Conservation (phyloP, 2,329 filamentous ascomycete genomes). For the Apiospora pterosperma region DNA sequence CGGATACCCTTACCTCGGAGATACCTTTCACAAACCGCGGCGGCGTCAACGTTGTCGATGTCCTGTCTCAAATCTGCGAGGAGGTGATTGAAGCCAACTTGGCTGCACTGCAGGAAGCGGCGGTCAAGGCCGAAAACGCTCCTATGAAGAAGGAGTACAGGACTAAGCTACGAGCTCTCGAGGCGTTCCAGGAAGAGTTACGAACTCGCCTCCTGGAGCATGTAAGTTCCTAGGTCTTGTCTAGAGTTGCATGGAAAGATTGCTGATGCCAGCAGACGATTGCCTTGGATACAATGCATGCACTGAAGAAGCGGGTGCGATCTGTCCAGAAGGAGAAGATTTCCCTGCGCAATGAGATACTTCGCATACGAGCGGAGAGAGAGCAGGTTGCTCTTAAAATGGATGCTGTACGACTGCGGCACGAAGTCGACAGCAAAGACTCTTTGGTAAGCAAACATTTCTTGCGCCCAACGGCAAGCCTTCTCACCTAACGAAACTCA, state of each 20-base stretch:
- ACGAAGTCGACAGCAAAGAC: conserved; percentile 52
- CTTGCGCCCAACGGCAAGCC: too few species aligned
- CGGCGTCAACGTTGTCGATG: conserved; percentile 61
- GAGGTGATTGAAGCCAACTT: conserved; percentile 54
- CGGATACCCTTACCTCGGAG: conserved; percentile 43
- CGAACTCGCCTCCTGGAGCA: conserved; percentile 54
- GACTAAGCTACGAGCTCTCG: conserved; percentile 53
- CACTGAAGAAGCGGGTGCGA: conserved; percentile 54
- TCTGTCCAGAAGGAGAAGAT: conserved; percentile 56
- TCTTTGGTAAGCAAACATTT: conserved; percentile 41
- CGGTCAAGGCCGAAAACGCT: conserved; percentile 38
- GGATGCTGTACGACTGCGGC: conserved; percentile 58
- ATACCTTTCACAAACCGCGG: conserved; percentile 51
- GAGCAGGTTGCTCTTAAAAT: conserved; percentile 61
- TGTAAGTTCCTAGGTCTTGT: conserved; percentile 35
- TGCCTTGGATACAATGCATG: conserved; percentile 55
- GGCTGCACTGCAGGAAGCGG: conserved; percentile 42
- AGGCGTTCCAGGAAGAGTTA: conserved; percentile 57
- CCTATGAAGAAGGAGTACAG: conserved; percentile 50
- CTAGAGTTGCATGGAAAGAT: background rate
- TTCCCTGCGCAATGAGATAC: conserved; percentile 55
- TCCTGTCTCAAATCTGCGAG: conserved; percentile 58
- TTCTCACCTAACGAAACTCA: background rate
- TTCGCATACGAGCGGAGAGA: conserved; percentile 54
- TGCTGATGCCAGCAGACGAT: conserved; percentile 41